These are phyloP conservation scores for Suhomyces tanzawaensis DNA, from an alignment of 805 yeast species.

Conservation along the genomic window DNA sequence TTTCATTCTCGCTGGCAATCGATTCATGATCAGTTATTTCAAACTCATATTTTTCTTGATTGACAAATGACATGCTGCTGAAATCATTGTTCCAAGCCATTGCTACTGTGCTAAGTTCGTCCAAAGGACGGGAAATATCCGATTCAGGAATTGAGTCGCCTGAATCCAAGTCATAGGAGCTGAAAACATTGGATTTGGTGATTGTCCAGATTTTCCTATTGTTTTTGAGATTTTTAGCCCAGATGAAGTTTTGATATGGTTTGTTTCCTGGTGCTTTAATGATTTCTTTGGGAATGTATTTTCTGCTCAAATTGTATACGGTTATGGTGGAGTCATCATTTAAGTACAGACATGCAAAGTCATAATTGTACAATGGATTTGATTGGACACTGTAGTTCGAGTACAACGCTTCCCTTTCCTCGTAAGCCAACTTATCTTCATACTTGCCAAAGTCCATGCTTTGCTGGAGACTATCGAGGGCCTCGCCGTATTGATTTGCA, in stretches of 20 bases:
- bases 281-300: conserved; percentile 71
- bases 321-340: conserved; percentile 71
- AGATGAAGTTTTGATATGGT: conserved; percentile 41
- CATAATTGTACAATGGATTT: conserved; percentile 49
- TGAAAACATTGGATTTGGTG: conserved; percentile 38
- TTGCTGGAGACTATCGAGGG: conserved; percentile 8
- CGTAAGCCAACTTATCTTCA: conserved; percentile 21
- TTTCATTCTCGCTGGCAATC: conserved; percentile 8
- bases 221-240: conserved; percentile 30
- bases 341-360: conserved; percentile 70
- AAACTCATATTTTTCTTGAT: conserved; percentile 48
- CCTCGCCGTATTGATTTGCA: conserved; percentile 13
- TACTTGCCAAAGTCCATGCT: conserved; percentile 10
- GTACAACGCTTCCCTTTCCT: conserved; percentile 16
- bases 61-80: conserved; percentile 49
- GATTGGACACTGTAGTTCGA: conserved; percentile 18
- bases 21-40: conserved; percentile 19
- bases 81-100: conserved; percentile 54
- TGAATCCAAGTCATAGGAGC: conserved; percentile 31
- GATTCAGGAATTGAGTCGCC: conserved; percentile 14
- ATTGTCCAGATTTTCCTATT: conserved; percentile 37
- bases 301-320: conserved; percentile 68
- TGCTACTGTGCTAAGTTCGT: conserved; percentile 51
- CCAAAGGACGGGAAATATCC: conserved; percentile 38
- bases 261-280: conserved; percentile 47